Evolutionary conservation across 2,329 filamentous ascomycete species (phyloP).

Genomic region (Hymenoscyphus occultus): DNA sequence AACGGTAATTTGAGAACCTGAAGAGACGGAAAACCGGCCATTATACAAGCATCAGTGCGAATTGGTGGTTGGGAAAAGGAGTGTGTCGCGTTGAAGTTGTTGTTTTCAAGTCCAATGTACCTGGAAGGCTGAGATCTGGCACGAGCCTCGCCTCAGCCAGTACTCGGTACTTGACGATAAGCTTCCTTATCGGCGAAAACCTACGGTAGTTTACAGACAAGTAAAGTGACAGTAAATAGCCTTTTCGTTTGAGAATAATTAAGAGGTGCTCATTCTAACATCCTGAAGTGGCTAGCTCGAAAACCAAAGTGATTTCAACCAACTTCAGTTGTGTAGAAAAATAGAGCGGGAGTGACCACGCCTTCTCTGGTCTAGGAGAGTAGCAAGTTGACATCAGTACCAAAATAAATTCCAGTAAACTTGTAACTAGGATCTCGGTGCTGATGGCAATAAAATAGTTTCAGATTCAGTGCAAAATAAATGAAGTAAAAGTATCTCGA

Average conservation of each 20-base stretch:
- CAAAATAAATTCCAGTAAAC: background rate
- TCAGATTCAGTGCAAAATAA: no score
- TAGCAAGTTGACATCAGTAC: background rate
- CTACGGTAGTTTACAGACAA: no score
- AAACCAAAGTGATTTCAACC: no score
- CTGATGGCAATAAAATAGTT: background rate
- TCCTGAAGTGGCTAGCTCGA: no score
- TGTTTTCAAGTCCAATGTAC: background rate
- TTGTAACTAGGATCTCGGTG: background rate
- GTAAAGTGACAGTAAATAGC: no score
- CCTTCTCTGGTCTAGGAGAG: no score
- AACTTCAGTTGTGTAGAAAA: no score
- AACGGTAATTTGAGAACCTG: background rate
- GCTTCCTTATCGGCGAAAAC: background rate
- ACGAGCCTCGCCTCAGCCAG: background rate
- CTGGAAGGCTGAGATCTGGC: constrained; percentile 4
- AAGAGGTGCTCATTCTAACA: no score
- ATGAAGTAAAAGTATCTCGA: background rate
- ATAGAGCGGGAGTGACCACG: no score
- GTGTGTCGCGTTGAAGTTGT: constrained; percentile 1
- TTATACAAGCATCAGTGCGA: constrained; percentile 14
- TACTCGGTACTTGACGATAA: background rate
- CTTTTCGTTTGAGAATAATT: no score
- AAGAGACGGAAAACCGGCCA: constrained; percentile 18
- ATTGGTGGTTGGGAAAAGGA: background rate